Base-by-base conservation (phyloP, 2,329 filamentous ascomycete genomes). In the Salinomyces thailandicus region DNA sequence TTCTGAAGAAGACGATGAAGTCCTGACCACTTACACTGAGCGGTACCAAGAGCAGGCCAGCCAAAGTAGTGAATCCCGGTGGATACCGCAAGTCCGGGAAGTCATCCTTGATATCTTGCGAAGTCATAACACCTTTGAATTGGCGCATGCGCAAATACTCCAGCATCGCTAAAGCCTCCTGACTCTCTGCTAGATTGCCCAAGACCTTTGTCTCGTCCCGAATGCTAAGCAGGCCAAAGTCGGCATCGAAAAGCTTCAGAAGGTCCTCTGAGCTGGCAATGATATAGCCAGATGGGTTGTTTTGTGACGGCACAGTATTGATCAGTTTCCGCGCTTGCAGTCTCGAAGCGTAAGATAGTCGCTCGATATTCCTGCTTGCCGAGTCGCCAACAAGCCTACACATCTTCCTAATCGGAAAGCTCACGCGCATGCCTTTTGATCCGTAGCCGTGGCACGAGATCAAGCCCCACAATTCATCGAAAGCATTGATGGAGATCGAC, bases 1-100 rank as follows among this genome's bases (percentile, higher is more conserved):
- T 79, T n/a, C 86, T 75, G 62, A 93, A 93, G 54, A 94, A 93
- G 0, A 86, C 82, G 29, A 94, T 93, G 50, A 94, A 94, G 49
- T 94, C 86, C 18, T 67, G 68, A 1, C 86, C 86, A 2, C 75
- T 75, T 1, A 74, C 68, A 12, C 82, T 87, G 2, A 94, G 63
- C 0, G 86, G 86, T 0, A 94, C 85, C 36, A 93, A 78, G 0
- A 94, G 63, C 32, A 93, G 60, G 0, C 86, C 86, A 0, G 85
- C 82, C 39, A 94, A 75, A 14, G 78, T 64, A 40, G 77, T 71
- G 51, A 94, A 91, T 0, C 86, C 85, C 1, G 85, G 85, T 0
- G 74, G 66, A 48, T 93, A 93, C 15, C 72, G 69, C 3, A 94
- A 63, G 49, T 94, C 86, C 0, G 82, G 83, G 38, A 94, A 93